Percentiles rank a stretch among this genome's conserved stretches.
Conservation (phyloP, 164 flowering plant species). For the Piper longum region DNA sequence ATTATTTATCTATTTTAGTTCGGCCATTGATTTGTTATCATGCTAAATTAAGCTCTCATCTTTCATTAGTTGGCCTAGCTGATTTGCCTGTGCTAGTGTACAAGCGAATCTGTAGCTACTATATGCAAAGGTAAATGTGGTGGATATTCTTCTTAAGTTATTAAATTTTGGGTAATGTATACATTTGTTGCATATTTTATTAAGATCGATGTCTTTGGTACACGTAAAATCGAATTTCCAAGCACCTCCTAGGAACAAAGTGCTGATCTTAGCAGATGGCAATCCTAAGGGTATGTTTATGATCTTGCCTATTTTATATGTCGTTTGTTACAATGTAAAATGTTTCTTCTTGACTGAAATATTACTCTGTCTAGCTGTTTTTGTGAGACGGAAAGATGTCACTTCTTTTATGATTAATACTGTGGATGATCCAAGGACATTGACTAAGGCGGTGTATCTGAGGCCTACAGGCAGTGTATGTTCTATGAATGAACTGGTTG, state of each 20-base stretch:
- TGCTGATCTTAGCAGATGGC: constrained; percentile 65
- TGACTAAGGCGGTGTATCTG: constrained; percentile 53
- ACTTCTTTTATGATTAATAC: constrained; percentile 71
- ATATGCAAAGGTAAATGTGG: too few relatives aligned
- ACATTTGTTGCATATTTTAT: constrained; percentile 55
- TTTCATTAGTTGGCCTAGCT: too few relatives aligned
- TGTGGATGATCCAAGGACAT: constrained; percentile 65
- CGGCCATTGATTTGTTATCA: too few relatives aligned
- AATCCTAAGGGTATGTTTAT: constrained; percentile 50
- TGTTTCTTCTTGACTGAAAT: too few relatives aligned
- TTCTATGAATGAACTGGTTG: constrained; percentile 71
- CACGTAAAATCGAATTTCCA: constrained; percentile 38
- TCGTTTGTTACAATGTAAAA: too few relatives aligned
- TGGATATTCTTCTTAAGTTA: too few relatives aligned
- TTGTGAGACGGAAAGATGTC: constrained; percentile 61
- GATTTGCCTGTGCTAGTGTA: too few relatives aligned
- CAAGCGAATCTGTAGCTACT: too few relatives aligned
- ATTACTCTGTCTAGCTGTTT: constrained; percentile 36
- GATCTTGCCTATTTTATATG: background rate
- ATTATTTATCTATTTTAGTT: too few relatives aligned
- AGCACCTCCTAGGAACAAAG: constrained; percentile 62
- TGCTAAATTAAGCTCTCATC: too few relatives aligned
- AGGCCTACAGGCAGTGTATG: constrained; percentile 76
- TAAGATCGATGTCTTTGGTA: constrained; percentile 45
- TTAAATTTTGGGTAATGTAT: constrained; percentile 17